phyloP scores from a whole-genome alignment of 768 basidiomycete species.

The Hygrocybe punicea region DNA sequence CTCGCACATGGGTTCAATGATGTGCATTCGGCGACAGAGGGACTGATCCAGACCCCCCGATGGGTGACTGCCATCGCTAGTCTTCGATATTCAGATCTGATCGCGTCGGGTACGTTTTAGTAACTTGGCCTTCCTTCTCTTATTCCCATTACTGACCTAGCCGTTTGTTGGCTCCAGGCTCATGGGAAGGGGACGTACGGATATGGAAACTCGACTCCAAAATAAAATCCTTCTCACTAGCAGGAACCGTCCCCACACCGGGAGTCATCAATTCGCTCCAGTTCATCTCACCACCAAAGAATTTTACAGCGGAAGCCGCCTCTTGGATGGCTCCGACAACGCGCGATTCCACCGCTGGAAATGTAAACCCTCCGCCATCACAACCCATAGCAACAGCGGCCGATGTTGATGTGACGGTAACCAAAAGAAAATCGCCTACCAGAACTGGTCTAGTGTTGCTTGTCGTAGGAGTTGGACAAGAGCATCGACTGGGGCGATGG shows the following conservation, averaged over 20 bases:
- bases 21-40: conserved; percentile 67
- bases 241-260: conserved; percentile 59
- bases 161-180: conserved; percentile 50
- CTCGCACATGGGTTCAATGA: conserved; percentile 86
- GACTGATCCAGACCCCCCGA: conserved; percentile 69
- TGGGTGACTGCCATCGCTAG: conserved; percentile 88
- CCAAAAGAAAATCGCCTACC: conserved; percentile 7
- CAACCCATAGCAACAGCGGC: background rate
- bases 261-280: conserved; percentile 93
- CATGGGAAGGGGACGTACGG: conserved; percentile 87
- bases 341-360: background rate
- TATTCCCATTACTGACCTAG: background rate
- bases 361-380: background rate
- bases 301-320: conserved; percentile 39
- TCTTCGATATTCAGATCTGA: conserved; percentile 84
- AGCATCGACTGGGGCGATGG: conserved; percentile 91
- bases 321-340: conserved; percentile 33
- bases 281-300: conserved; percentile 55
- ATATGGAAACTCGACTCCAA: conserved; percentile 87
- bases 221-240: conserved; percentile 68
- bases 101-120: conserved; percentile 75
- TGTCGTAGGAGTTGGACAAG: conserved; percentile 80
- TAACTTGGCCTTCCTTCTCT: too few species aligned
- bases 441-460: conserved; percentile 47
- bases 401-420: background rate